Conservation (phyloP, 1,284 basidiomycete genomes). For the Erythrobasidium hasegawianum region DNA sequence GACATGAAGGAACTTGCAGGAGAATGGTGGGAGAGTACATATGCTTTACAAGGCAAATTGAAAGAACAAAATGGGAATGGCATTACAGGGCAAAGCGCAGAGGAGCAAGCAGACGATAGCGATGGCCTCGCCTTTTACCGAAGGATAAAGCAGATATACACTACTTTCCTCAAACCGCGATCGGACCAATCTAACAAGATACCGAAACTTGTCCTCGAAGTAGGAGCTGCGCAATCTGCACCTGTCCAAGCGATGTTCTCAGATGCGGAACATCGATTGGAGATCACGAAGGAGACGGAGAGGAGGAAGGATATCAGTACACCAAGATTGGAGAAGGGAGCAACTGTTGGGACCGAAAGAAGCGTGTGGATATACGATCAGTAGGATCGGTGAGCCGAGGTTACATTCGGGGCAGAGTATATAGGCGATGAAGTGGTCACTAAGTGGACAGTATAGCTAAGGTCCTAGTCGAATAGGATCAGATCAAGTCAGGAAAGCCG, state of each 20-base stretch:
- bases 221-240: no score
- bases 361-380: no score
- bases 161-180: conserved; percentile 23
- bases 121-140: conserved; percentile 37
- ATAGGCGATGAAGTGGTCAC: no score
- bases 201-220: neutral
- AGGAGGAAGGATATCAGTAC: conserved; percentile 9
- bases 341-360: no score
- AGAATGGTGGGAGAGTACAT: conserved; percentile 38
- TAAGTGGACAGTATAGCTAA: no score
- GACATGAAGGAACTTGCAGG: conserved; percentile 33
- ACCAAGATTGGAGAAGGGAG: no score
- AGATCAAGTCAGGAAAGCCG: no score
- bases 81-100: no score
- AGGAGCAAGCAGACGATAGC: conserved; percentile 16
- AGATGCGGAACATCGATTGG: no score
- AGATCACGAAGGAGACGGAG: neutral
- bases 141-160: conserved; percentile 35
- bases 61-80: neutral
- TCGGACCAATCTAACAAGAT: neutral
- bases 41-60: conserved; percentile 38
- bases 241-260: no score
- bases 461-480: no score
- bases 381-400: neutral
- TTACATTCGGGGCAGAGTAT: no score